Evolutionary conservation across 768 basidiomycete genomes (phyloP), one percentile per base, ranked within the genome.

Genomic region (Rubroboletus satanas): DNA sequence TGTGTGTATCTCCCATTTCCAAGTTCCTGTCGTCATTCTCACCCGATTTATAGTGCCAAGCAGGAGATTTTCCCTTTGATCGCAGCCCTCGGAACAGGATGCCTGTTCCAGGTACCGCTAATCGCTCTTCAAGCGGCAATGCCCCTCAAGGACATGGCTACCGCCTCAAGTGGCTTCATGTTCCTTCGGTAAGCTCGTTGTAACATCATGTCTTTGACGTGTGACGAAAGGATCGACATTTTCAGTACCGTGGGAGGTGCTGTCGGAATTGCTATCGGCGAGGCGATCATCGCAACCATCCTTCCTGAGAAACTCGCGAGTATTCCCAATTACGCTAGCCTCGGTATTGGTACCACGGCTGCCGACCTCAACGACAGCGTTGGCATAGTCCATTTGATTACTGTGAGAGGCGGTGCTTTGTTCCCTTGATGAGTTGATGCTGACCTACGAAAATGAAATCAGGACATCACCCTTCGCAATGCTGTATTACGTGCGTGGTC

Each of bases 101-200:
- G 76, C 58, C 67, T 91, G 47, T 88, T 88, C 75, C 82, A 84
- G 74, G 64, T 73, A 5, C 89, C 88, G 0, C 70, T 90, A 7
- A 83, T 91, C 49, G 87, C 78, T 14, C 71, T 93, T 14, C 91
- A 93, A 71, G 88, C 90, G 1, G 85, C 90, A 1, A 94, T 94
- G 90, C 92, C 92, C 0, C 63, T 90, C 15, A 85, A 83, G 61
- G 89, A 93, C 59, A 90, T 93, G 89, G 89, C 90, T 3, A 90
- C 90, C 2, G 83, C 83, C 50, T 90, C 90, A 0, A 74, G 80
- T 1, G 83, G 83, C 0, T 87, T 86, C 63, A 80, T 81, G 21
- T 85, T 93, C 64, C 73, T 93, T 58, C 79, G 87, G 82, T 84
- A 65, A 31, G 71, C 53, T 17, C 5, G 29, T 35, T 17, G 11